These are phyloP conservation scores for Lentithecium fluviatile DNA, from an alignment of 495 filamentous ascomycete species.

Conservation along the genomic window DNA sequence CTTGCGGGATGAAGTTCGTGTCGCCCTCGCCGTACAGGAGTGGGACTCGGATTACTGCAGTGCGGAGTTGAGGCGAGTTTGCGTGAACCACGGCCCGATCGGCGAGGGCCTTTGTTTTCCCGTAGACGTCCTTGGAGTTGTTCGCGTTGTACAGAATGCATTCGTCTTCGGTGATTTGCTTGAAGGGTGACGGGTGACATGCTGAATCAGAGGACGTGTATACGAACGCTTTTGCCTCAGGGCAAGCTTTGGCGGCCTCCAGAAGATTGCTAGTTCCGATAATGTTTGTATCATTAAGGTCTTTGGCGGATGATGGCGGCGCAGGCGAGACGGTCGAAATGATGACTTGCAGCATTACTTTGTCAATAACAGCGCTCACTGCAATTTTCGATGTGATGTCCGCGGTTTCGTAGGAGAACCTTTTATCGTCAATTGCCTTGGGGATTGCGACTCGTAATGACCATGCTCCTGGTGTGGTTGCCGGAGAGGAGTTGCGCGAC, in stretches of 20 bases:
- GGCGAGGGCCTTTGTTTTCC: slow-evolving; percentile 37
- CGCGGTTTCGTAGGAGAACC: slow-evolving; percentile 29
- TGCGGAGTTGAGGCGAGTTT: slow-evolving; percentile 28
- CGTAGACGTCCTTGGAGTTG: slow-evolving; percentile 28
- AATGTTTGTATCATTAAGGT: slow-evolving; percentile 26
- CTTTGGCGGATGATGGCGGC: neutral
- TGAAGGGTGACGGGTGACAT: slow-evolving; percentile 5
- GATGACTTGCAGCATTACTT: slow-evolving; percentile 35
- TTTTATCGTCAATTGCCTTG: neutral
- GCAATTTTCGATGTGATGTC: slow-evolving; percentile 27
- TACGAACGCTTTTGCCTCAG: slow-evolving; percentile 32
- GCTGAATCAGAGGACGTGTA: slow-evolving; percentile 38
- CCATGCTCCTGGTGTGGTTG: slow-evolving; percentile 12
- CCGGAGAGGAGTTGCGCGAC: slow-evolving; percentile 58
- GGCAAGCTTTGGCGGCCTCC: slow-evolving; percentile 17
- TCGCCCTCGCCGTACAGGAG: slow-evolving; percentile 39
- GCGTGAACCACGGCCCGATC: slow-evolving; percentile 36
- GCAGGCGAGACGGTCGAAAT: slow-evolving; percentile 38
- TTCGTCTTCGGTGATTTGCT: slow-evolving; percentile 31
- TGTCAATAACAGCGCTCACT: slow-evolving; percentile 25
- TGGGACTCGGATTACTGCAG: slow-evolving; percentile 34
- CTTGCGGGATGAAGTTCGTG: slow-evolving; percentile 17
- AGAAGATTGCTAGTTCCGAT: slow-evolving; percentile 33
- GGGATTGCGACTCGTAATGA: slow-evolving; percentile 33
- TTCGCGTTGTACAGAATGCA: slow-evolving; percentile 25